phyloP scores from a whole-genome alignment of 1,284 basidiomycete species.

The Xerocomus amazonicus region DNA sequence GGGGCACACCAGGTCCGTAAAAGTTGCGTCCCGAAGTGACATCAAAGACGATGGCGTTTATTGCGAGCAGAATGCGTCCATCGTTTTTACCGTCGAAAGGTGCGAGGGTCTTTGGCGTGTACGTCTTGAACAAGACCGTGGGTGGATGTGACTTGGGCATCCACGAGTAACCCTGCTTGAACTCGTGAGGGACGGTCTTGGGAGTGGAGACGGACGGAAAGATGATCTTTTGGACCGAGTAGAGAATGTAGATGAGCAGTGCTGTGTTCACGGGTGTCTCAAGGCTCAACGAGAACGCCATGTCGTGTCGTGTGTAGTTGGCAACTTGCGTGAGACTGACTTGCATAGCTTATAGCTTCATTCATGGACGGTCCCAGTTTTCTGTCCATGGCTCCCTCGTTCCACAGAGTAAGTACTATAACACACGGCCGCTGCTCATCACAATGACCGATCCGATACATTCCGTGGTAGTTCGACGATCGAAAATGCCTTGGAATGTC shows the following conservation, averaged over 20 bases:
- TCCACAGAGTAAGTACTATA: not conserved
- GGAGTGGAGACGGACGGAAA: conserved; percentile 58
- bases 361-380: too few relatives aligned
- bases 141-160: conserved; percentile 77
- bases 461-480: too few relatives aligned
- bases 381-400: not conserved
- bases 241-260: conserved; percentile 73
- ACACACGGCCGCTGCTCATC: too few relatives aligned
- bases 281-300: conserved; percentile 42
- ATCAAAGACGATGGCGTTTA: conserved; percentile 87
- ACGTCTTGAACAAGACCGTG: conserved; percentile 71
- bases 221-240: conserved; percentile 69
- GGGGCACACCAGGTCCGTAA: conserved; percentile 81
- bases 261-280: conserved; percentile 72
- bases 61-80: conserved; percentile 79
- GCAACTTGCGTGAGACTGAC: not conserved
- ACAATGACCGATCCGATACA: too few relatives aligned
- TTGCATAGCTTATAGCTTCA: too few relatives aligned
- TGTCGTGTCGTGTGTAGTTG: conserved; percentile 4
- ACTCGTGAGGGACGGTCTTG: conserved; percentile 57
- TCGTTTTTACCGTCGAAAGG: conserved; percentile 67
- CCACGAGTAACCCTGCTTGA: conserved; percentile 83
- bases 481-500: too few relatives aligned
- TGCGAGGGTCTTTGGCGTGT: conserved; percentile 69
- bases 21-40: conserved; percentile 86